A percentile compares a stretch with the other conserved stretches of the same genome.
Evolutionary conservation across 2,329 filamentous ascomycete genomes (phyloP).

Genomic region (Fusarium buxicola): DNA sequence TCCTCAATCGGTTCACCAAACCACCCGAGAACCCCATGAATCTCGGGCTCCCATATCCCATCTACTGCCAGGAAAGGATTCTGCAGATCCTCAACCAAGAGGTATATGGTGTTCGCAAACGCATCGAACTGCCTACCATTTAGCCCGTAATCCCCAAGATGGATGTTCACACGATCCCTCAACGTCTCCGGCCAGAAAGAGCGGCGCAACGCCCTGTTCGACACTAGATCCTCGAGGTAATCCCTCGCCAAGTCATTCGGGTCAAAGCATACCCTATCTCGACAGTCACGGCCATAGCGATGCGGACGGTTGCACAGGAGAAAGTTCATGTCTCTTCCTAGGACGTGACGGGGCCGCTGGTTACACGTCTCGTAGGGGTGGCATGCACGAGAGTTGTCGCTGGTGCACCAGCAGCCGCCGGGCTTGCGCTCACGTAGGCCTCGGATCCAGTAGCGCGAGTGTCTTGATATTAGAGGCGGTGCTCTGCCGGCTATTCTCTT

Average conservation of each 20-base stretch:
- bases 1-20: neutral
- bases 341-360: neutral
- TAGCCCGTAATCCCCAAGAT: neutral
- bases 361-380: neutral
- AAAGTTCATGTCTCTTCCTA: neutral
- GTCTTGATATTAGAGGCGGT: neutral
- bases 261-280: slow-evolving; percentile 10
- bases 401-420: neutral
- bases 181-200: fast-evolving
- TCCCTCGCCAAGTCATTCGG: neutral
- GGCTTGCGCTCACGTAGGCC: neutral
- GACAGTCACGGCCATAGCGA: neutral
- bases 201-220: neutral
- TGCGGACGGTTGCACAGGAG: neutral
- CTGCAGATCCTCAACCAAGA: neutral
- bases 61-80: neutral
- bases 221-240: slow-evolving; percentile 6
- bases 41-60: neutral
- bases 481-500: neutral
- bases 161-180: neutral
- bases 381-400: neutral
- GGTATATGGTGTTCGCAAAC: neutral
- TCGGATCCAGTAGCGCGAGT: slow-evolving; percentile 7
- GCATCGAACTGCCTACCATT: too few relatives aligned
- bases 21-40: slow-evolving; percentile 16